These are phyloP conservation scores for Radiomyces spectabilis DNA, from an alignment of 192 early-diverging fungal species.

Conservation along the genomic window DNA sequence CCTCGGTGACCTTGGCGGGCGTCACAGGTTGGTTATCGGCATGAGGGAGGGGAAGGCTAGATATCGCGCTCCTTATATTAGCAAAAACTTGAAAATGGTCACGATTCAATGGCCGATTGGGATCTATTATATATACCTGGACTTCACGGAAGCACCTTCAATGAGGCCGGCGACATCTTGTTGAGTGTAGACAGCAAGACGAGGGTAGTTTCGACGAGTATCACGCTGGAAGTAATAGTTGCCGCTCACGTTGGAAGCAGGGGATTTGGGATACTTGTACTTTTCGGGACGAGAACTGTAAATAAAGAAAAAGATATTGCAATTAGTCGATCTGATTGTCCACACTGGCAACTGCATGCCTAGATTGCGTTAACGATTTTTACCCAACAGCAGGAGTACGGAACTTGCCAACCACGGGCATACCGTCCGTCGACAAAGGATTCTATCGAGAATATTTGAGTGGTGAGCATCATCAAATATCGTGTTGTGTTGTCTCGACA, in stretches of 20 bases:
- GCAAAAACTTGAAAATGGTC: background rate
- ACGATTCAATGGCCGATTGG: background rate
- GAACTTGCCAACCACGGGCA: slow-evolving; percentile 60
- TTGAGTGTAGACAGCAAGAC: slow-evolving; percentile 73
- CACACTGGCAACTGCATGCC: background rate
- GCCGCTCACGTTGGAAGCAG: slow-evolving; percentile 61
- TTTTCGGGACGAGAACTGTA: slow-evolving; percentile 45
- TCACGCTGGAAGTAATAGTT: slow-evolving; percentile 93
- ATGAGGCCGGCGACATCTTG: slow-evolving; percentile 65
- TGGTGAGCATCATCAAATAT: background rate
- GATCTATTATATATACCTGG: slow-evolving; percentile 11
- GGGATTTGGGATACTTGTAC: slow-evolving; percentile 41
- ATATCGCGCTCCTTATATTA: background rate
- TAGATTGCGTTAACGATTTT: background rate
- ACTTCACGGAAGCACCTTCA: slow-evolving; percentile 23
- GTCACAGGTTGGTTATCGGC: too few species aligned
- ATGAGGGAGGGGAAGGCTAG: too few species aligned
- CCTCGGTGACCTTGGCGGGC: too few species aligned
- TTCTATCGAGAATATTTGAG: slow-evolving; percentile 29
- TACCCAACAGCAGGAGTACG: slow-evolving; percentile 61
- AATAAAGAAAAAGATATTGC: background rate
- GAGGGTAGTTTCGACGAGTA: slow-evolving; percentile 85
- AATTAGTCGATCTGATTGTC: background rate
- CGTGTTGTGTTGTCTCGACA: background rate
- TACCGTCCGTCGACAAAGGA: slow-evolving; percentile 56